Base-by-base conservation (phyloP, 2,329 filamentous ascomycete genomes). In the Colletotrichum aenigma region DNA sequence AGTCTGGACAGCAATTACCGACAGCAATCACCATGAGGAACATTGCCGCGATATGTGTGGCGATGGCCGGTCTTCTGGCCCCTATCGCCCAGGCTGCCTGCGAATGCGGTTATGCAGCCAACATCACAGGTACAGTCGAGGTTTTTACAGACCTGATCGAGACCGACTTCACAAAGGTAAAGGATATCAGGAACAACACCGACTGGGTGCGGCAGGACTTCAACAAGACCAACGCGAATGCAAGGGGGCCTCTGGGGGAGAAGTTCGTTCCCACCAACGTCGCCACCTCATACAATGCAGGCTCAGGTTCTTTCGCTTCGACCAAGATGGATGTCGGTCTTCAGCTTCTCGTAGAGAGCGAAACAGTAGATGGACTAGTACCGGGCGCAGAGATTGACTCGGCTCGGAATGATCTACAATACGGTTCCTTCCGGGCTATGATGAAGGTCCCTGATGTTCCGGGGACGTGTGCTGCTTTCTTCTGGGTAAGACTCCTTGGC, bases 381-480 rank as follows among this genome's bases (percentile, higher is more conserved):
- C 85, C 90, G 2, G 89, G 88, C 56, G 91, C 93, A 1, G 93
- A 96, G 83, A 82, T 96, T 38, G 91, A 92, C 66, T 91, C 91
- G 4, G 82, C 85, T 8, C 87, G 92, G 24, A 82, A 87, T 12
- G 93, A 96, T 80, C 86, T 95, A 79, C 85, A 91, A n/a, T 94
- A 91, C 81, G 94, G 94, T 4, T 93, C 90, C 28, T 96, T 93
- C 79, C 87, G 94, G 21, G 90, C 92, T 4, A 90, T 89, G 43
- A 93, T 95, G 86, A 93, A 91, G 83, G 83, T 93, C 71, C 91
- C 92, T 0, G 84, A 84, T 52, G 85, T 90, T 8, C 84, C 87
- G 2, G 94, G 94, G 30, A 96, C 94, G 2, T 96, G 94, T 82
- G 92, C 91, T 34, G 94, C 94, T 8, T 96, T 96, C 85, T 96